Conservation (phyloP, 1,284 basidiomycete species). For the Papiliotrema flavescens region DNA sequence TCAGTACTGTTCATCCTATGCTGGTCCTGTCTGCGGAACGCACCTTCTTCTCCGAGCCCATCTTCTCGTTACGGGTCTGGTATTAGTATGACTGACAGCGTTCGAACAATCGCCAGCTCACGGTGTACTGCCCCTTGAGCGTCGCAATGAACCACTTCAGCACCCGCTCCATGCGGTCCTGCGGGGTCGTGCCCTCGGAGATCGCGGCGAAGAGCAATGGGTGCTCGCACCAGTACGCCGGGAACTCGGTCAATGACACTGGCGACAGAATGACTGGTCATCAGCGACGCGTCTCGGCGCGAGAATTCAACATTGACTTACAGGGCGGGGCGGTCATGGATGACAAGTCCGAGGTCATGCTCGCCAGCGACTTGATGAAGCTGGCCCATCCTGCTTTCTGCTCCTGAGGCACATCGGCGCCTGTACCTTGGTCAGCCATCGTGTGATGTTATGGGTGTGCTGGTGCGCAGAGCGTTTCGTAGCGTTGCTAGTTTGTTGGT, state of each 20-base stretch:
- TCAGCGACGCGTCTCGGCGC: neutral
- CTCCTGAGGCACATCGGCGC: constrained; percentile 47
- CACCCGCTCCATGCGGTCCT: constrained; percentile 70
- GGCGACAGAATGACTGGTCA: constrained; percentile 74
- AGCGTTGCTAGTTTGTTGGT: no score
- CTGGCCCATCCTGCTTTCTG: constrained; percentile 50
- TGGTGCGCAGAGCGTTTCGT: no score
- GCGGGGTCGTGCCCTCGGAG: constrained; percentile 65
- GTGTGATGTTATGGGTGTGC: no score
- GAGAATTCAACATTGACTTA: constrained; percentile 20
- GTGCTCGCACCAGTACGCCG: constrained; percentile 90
- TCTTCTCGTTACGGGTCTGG: constrained; percentile 76
- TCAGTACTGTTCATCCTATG: constrained; percentile 13
- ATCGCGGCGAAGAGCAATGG: constrained; percentile 80
- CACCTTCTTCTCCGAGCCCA: constrained; percentile 92
- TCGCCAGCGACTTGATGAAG: constrained; percentile 60
- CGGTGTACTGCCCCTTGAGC: constrained; percentile 88
- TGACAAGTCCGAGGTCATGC: constrained; percentile 87
- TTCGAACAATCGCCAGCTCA: constrained; percentile 22
- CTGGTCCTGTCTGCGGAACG: constrained; percentile 52
- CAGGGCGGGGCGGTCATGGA: constrained; percentile 82
- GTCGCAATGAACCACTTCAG: constrained; percentile 91
- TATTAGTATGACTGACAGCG: neutral
- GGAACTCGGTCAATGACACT: constrained; percentile 68
- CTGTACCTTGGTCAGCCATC: constrained; percentile 13